Evolutionary conservation across 2,329 filamentous ascomycete species (phyloP), one percentile per base, ranked within the genome.

Genomic region (Aspergillus brunneoviolaceus): DNA sequence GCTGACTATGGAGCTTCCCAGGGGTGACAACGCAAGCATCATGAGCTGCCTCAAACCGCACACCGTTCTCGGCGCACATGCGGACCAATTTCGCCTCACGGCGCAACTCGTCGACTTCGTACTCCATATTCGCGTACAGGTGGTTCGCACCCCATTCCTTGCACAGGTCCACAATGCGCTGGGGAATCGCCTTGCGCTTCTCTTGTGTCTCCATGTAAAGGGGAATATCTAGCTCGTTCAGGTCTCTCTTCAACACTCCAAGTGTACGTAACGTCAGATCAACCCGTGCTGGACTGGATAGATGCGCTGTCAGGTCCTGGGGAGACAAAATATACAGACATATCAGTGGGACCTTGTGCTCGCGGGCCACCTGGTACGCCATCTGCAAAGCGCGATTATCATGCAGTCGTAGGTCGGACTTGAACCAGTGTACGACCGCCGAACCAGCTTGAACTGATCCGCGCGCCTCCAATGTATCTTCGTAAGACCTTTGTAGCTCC

Each of bases 371-470:
- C 59, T 86, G 77, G 58, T 84, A 87, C 0, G 92, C 92, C 62
- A 87, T 75, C 35, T 84, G 82, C 25, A 96, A 75, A 0, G 85
- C 85, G 9, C 84, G 88, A 72, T 96, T 96, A 73, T 97, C 93
- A 0, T 77, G 74, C 1, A 84, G 81, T 2, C 92, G 84, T 54
- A 96, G 76, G 72, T 96, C 93, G 69, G 85, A 87, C 76, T 95
- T 96, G 80, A 94, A 96, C 92, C 92, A 96, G 76, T 96, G 91
- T 0, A 96, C 85, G 0, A 96, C 88, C 0, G 87, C 85, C 27
- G 85, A 79, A 31, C 84, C 84, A 0, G 82, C 77, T 1, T 77
- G 63, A 12, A 89, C 81, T 1, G 77, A 74, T 29, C 81, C 78
- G 9, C 90, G 82, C 39, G 76, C 72, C 0, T 76, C 67, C 2